Evolutionary conservation across 768 basidiomycete species (phyloP).

Genomic region (Macrolepiota albuminosa): DNA sequence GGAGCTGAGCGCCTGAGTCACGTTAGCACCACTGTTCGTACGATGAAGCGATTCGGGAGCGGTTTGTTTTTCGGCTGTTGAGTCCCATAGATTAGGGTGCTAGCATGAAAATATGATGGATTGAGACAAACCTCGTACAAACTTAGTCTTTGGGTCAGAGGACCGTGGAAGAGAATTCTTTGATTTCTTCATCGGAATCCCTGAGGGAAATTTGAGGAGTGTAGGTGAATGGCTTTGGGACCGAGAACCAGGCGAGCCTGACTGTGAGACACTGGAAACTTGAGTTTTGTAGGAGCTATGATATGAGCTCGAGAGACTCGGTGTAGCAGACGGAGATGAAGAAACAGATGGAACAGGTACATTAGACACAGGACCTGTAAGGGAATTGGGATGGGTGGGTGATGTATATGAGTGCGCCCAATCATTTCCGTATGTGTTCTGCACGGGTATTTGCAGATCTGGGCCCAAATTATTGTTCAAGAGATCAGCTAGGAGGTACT

Average conservation of each 20-base stretch:
- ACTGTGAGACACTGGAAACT: slow-evolving; percentile 17
- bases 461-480: slow-evolving; percentile 9
- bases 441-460: slow-evolving; percentile 11
- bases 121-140: slow-evolving; percentile 18
- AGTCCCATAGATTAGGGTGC: slow-evolving; percentile 1
- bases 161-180: slow-evolving; percentile 27
- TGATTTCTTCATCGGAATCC: slow-evolving; percentile 22
- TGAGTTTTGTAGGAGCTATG: slow-evolving; percentile 17
- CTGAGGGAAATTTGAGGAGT: slow-evolving; percentile 16
- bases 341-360: slow-evolving; percentile 44
- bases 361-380: slow-evolving; percentile 57
- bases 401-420: slow-evolving; percentile 61
- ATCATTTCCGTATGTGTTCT: slow-evolving; percentile 26
- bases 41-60: slow-evolving; percentile 8
- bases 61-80: slow-evolving; percentile 9
- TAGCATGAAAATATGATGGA: slow-evolving; percentile 1
- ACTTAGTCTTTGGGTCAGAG: slow-evolving; percentile 20
- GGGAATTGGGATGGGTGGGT: slow-evolving; percentile 56
- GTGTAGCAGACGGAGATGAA: slow-evolving; percentile 25
- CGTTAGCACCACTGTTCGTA: slow-evolving; percentile 9
- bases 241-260: slow-evolving; percentile 24
- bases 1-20: slow-evolving; percentile 7
- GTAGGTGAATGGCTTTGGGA: slow-evolving; percentile 21
- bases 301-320: slow-evolving; percentile 35
- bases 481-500: slow-evolving; percentile 14